Base-by-base conservation (phyloP, 2,329 filamentous ascomycete genomes). In the Byssothecium circinans region DNA sequence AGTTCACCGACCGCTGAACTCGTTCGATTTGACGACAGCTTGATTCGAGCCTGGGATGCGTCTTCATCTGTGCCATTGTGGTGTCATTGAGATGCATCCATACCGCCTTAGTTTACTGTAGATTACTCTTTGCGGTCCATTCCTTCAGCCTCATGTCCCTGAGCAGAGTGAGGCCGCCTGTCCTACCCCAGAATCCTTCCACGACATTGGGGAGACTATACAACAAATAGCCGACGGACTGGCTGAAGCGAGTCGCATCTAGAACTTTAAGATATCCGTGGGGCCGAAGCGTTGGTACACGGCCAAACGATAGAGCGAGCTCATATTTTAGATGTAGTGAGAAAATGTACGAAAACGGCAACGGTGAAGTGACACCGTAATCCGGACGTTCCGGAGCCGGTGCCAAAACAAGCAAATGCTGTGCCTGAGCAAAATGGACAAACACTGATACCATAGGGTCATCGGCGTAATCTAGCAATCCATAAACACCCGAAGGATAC, bases 1-100 rank as follows among this genome's bases (percentile, higher is more conserved):
- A 75, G n/a, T 17, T 74, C 76, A 4, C 65, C 69, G 1, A 71
- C 75, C 0, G 59, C 63, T 1, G 72, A 77, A 40, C 57, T 79
- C 3, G 60, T 78, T 0, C 62, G 57, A 14, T 60, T 77, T 2
- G 75, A 78, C 34, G 60, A 71, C 29, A 54, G 65, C 3, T 60
- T 69, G 12, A 71, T 78, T 35, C 63, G 67, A 36, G 50, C 67
- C 2, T 78, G 76, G 73, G 59, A 64, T 14, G 10, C 23, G 23
- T 25, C n/a, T n/a, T 51, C 61, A 11, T 57, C 61, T 15, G 55
- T 75, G 6, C 73, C 73, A 1, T 14, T 58, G 0, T 76, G 68
- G 60, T 75, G 74, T 41, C 53, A 57, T 20, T 67, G 70, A 23
- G 44, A 58, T n/a, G 58, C 61, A 3, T 17, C 47, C 0, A 56